These are phyloP conservation scores for Nicotiana rustica DNA, from an alignment of 305 asterid species.

Conservation along the genomic window DNA sequence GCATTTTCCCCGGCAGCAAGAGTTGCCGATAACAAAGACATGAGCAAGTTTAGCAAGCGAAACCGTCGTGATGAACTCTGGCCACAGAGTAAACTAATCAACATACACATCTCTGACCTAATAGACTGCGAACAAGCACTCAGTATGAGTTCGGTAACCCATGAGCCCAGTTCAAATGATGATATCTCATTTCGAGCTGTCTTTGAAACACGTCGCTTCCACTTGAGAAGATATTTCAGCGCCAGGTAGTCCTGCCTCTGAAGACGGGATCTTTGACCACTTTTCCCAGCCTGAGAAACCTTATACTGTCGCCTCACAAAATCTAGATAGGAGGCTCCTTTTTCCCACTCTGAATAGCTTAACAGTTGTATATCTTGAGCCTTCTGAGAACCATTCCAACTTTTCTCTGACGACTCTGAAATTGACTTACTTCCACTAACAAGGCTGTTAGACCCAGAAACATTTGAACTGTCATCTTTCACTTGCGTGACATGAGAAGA, in stretches of 20 bases:
- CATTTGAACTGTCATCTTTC: slow-evolving; percentile 68
- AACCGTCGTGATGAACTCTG: slow-evolving; percentile 88
- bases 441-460: slow-evolving; percentile 66
- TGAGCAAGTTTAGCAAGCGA: slow-evolving; percentile 85
- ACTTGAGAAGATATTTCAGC: slow-evolving; percentile 90
- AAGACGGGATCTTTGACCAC: slow-evolving; percentile 83
- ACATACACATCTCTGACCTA: slow-evolving; percentile 98
- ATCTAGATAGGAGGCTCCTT: slow-evolving; percentile 99
- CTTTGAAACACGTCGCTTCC: slow-evolving; percentile 86
- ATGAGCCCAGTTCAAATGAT: slow-evolving; percentile 95
- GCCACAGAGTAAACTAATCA: slow-evolving; percentile 91
- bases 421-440: slow-evolving; percentile 60
- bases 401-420: slow-evolving; percentile 69
- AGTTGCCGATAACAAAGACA: slow-evolving; percentile 93
- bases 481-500: slow-evolving; percentile 59
- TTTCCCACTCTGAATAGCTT: slow-evolving; percentile 98
- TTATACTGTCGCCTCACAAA: slow-evolving; percentile 97
- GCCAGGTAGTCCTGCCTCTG: slow-evolving; percentile 85
- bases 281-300: slow-evolving; percentile 79
- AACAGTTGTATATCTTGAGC: slow-evolving; percentile 84
- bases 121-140: slow-evolving; percentile 99
- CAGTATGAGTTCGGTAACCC: slow-evolving; percentile 98
- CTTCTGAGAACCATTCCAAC: slow-evolving; percentile 82
- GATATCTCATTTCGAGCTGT: slow-evolving; percentile 71
- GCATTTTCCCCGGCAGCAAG: slow-evolving; percentile 98